phyloP scores from a whole-genome alignment of 2,329 filamentous ascomycete species.

The Penicillium sp. region DNA sequence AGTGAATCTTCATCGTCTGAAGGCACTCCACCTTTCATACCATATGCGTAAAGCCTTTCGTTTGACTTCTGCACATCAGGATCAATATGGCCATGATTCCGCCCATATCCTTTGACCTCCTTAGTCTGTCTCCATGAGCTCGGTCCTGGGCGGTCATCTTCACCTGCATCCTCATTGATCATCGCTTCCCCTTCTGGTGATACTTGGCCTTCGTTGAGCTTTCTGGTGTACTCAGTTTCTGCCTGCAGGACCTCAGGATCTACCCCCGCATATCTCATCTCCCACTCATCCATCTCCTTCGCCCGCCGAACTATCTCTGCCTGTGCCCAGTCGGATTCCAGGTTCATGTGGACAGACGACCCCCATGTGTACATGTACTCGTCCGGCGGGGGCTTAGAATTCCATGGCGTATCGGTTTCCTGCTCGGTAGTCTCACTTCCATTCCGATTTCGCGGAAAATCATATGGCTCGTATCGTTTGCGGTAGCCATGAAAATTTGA shows the following conservation, averaged over 20 bases:
- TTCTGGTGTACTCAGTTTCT: not conserved
- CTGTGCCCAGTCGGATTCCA: slow-evolving; percentile 21
- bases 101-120: not conserved
- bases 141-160: too few relatives aligned
- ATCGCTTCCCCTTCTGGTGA: not conserved
- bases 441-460: not conserved
- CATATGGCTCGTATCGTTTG: not conserved
- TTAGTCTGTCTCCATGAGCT: too few relatives aligned
- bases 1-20: not conserved
- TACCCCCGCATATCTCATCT: slow-evolving; percentile 8
- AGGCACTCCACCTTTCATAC: not conserved
- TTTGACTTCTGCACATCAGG: not conserved
- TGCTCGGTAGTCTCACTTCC: not conserved
- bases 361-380: slow-evolving; percentile 32
- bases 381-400: not conserved
- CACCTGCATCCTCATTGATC: not conserved
- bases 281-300: slow-evolving; percentile 8
- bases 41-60: not conserved
- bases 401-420: not conserved
- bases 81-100: not conserved
- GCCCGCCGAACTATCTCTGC: slow-evolving; percentile 16
- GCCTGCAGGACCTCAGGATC: slow-evolving; percentile 2
- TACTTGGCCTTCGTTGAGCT: not conserved
- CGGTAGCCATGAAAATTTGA: not conserved
- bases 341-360: slow-evolving; percentile 34